A percentile compares a stretch with the other conserved stretches of the same genome.
Evolutionary conservation across 345 rosid species (phyloP).

Genomic region (Ceriops tagal): DNA sequence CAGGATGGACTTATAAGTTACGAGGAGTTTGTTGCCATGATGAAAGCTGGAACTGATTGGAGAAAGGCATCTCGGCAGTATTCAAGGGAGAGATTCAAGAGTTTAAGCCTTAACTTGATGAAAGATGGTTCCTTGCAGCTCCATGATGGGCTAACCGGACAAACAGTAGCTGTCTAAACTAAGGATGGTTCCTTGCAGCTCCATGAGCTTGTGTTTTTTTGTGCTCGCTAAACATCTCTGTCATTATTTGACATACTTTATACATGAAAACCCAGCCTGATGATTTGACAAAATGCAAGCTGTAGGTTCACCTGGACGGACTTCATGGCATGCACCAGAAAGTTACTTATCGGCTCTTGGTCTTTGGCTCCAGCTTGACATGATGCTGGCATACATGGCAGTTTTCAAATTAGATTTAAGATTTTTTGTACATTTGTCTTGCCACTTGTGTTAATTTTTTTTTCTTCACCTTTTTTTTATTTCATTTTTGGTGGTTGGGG

Average conservation of each 20-base stretch:
- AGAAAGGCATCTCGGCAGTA: conserved; percentile 97
- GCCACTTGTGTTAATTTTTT: conserved; percentile 13
- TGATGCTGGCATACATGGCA: conserved; percentile 3
- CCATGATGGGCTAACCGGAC: conserved; percentile 78
- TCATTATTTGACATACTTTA: conserved; percentile 5
- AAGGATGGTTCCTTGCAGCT: not conserved
- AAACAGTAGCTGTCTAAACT: conserved; percentile 59
- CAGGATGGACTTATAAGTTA: conserved; percentile 91
- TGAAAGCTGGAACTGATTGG: conserved; percentile 99
- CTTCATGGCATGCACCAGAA: conserved; percentile 9
- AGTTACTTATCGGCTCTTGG: not conserved
- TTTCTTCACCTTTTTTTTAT: not conserved
- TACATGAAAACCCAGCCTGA: conserved; percentile 4
- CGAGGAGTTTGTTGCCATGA: conserved; percentile 92
- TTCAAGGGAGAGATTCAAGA: conserved; percentile 96
- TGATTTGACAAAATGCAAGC: conserved; percentile 12
- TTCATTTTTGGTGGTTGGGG: not conserved
- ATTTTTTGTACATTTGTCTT: conserved; percentile 19
- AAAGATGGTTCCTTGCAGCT: conserved; percentile 94
- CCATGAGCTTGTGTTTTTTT: conserved; percentile 13
- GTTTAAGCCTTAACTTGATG: conserved; percentile 88
- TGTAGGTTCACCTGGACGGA: not conserved
- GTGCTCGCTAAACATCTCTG: conserved; percentile 16
- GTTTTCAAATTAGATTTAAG: conserved; percentile 19
- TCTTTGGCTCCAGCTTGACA: conserved; percentile 10